Conservation (phyloP, 1,284 basidiomycete species). For the Ganoderma meredithae region DNA sequence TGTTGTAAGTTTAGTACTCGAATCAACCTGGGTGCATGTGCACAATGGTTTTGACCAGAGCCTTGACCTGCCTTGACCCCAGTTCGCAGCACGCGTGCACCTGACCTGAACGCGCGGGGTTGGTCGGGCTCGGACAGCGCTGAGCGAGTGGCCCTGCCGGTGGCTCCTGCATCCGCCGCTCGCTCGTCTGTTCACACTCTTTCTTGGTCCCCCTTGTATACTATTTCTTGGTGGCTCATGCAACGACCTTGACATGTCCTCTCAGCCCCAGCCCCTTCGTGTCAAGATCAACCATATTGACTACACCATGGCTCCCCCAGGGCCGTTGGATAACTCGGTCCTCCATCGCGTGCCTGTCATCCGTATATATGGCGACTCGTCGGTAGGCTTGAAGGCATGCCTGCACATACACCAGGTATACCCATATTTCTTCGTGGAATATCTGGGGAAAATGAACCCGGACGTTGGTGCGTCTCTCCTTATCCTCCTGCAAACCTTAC, state of each 20-base stretch:
- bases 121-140: neutral
- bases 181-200: conserved; percentile 25
- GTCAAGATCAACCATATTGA: conserved; percentile 77
- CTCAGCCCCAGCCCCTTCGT: conserved; percentile 47
- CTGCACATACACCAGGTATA: conserved; percentile 91
- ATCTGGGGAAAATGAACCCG: conserved; percentile 63
- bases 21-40: neutral
- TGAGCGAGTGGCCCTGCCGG: neutral
- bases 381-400: conserved; percentile 81
- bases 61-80: neutral
- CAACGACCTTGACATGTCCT: conserved; percentile 13
- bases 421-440: conserved; percentile 83
- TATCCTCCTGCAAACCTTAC: neutral
- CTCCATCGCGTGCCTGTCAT: conserved; percentile 80
- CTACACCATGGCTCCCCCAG: conserved; percentile 61
- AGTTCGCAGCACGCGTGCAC: conserved; percentile 12
- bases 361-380: conserved; percentile 88
- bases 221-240: conserved; percentile 22
- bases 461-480: conserved; percentile 48
- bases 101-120: conserved; percentile 24
- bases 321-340: conserved; percentile 67
- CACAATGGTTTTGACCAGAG: neutral
- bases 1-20: conserved; percentile 16
- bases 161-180: conserved; percentile 11
- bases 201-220: conserved; percentile 17